Evolutionary conservation across 23 red algal genomes (phyloP).

Genomic region (Gracilaria domingensis): DNA sequence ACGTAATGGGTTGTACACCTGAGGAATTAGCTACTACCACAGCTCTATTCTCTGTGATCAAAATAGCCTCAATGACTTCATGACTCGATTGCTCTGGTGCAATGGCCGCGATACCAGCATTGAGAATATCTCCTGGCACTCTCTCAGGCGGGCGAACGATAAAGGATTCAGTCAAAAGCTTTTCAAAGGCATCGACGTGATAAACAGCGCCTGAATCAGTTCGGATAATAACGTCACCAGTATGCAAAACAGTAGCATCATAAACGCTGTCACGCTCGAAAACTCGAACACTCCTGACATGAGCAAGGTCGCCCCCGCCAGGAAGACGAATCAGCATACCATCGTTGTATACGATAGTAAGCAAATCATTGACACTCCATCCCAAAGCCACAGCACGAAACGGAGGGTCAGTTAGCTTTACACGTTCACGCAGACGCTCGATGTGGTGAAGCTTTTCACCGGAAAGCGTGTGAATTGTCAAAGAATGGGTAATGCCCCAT

Average conservation of each 20-base stretch:
- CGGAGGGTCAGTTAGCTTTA: conserved; percentile 26
- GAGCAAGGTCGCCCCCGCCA: conserved; percentile 22
- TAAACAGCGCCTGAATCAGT: conserved; percentile 51
- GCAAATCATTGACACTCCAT: conserved; percentile 56
- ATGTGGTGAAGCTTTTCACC: conserved; percentile 33
- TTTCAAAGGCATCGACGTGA: conserved; percentile 33
- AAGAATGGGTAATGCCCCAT: conserved; percentile 55
- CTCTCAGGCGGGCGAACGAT: conserved; percentile 44
- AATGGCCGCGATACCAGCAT: conserved; percentile 14
- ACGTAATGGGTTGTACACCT: not conserved
- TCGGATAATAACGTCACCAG: conserved; percentile 52
- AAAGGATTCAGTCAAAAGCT: not conserved
- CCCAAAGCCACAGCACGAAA: conserved; percentile 64
- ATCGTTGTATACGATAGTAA: conserved; percentile 77
- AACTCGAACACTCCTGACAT: not conserved
- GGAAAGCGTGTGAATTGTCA: conserved; percentile 43
- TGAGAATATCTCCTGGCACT: conserved; percentile 7
- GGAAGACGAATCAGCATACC: conserved; percentile 55
- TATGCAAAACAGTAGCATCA: conserved; percentile 57
- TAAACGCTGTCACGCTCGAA: conserved; percentile 51
- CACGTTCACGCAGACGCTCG: conserved; percentile 43
- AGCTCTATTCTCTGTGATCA: conserved; percentile 37
- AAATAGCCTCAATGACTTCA: conserved; percentile 27
- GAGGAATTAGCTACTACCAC: conserved; percentile 18
- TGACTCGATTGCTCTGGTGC: conserved; percentile 17